These are phyloP conservation scores for Kodamaea nitidulidarum DNA, from an alignment of 805 yeast species.

Conservation along the genomic window DNA sequence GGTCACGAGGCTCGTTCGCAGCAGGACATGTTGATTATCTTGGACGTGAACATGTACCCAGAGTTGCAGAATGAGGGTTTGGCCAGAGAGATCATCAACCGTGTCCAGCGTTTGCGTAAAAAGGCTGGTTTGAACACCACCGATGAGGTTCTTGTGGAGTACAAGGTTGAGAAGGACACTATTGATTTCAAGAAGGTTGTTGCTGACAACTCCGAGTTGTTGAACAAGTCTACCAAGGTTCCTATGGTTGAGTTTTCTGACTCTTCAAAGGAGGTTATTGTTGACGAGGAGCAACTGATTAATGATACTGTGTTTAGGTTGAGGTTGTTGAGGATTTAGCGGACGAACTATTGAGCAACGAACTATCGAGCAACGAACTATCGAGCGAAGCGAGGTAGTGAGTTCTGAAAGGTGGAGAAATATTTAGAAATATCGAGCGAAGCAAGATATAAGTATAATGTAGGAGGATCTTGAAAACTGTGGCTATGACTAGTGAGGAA, in stretches of 20 bases:
- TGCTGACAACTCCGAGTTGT: conserved; percentile 58
- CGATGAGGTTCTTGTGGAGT: conserved; percentile 89
- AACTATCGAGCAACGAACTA: background rate
- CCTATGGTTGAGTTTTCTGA: conserved; percentile 50
- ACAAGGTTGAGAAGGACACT: conserved; percentile 61
- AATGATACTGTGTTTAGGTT: conserved; percentile 76
- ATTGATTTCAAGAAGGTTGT: conserved; percentile 61
- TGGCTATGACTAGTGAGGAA: too few species aligned
- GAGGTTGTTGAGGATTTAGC: conserved; percentile 66
- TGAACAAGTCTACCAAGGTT: conserved; percentile 72
- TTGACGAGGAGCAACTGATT: conserved; percentile 83
- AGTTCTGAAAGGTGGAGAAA: too few species aligned
- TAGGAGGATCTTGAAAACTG: too few species aligned
- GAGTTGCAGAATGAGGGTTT: conserved; percentile 91
- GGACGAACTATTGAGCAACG: background rate
- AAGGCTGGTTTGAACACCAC: conserved; percentile 92
- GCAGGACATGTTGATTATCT: conserved; percentile 81
- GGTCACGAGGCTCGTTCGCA: conserved; percentile 89
- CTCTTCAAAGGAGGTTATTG: conserved; percentile 33
- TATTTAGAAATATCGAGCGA: too few species aligned
- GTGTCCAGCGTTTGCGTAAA: conserved; percentile 96
- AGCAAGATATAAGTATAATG: too few species aligned
- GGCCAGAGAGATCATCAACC: conserved; percentile 94
- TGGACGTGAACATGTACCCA: conserved; percentile 83
- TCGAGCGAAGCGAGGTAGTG: background rate